Percentiles rank a stretch among this genome's conserved stretches.
Evolutionary conservation across 2,329 filamentous ascomycete species (phyloP).

Genomic region (Cercospora citrullina): DNA sequence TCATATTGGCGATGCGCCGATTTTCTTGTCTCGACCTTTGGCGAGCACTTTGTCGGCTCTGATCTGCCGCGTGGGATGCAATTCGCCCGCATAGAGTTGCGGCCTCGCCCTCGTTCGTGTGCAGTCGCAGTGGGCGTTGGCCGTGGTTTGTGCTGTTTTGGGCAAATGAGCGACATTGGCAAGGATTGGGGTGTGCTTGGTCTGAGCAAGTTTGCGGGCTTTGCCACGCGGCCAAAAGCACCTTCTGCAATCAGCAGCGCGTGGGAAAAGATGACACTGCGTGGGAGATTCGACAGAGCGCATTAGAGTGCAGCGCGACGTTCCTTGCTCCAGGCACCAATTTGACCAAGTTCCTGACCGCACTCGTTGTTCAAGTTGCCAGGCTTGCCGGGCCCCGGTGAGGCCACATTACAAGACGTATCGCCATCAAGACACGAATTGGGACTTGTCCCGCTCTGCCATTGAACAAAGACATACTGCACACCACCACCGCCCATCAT

Average conservation of each 20-base stretch:
- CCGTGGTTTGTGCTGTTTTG: background rate
- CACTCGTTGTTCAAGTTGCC: background rate
- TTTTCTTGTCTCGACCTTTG: background rate
- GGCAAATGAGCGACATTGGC: constrained; percentile 2
- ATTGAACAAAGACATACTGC: background rate
- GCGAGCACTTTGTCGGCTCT: background rate
- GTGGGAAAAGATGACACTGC: background rate
- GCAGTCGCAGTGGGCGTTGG: background rate
- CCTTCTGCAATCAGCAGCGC: background rate
- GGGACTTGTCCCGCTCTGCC: background rate
- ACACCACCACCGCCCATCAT: background rate
- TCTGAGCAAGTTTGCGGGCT: constrained; percentile 18
- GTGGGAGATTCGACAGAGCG: constrained; percentile 5
- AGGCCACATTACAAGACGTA: background rate
- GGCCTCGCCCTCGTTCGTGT: background rate
- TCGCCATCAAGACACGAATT: background rate
- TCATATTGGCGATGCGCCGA: constrained; percentile 5
- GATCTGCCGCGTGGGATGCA: constrained; percentile 5
- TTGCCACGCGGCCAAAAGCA: background rate
- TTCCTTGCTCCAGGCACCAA: background rate
- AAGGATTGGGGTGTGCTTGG: background rate
- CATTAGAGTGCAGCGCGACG: constrained; percentile 12
- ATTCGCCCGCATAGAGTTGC: background rate
- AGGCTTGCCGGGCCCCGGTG: background rate
- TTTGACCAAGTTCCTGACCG: constrained; percentile 11